phyloP scores from a whole-genome alignment of 1,284 basidiomycete species.

The Ustilago vetiveriae region DNA sequence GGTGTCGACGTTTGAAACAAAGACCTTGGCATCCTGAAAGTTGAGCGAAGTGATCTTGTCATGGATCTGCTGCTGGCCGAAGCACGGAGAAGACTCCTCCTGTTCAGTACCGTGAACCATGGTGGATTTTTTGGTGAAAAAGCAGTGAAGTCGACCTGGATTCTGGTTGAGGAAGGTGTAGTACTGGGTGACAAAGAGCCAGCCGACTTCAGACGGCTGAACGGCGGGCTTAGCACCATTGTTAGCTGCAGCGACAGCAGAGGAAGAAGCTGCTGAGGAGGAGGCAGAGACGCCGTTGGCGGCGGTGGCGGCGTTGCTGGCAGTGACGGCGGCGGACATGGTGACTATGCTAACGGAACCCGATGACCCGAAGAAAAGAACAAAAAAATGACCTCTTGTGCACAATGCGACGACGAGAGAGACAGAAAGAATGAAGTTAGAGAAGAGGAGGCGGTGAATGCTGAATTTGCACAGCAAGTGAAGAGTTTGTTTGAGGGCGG shows the following conservation, averaged over 20 bases:
- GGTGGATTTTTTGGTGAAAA: constrained; percentile 97
- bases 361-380: neutral
- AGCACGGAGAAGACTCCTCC: constrained; percentile 80
- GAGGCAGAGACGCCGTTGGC: constrained; percentile 20
- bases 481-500: too few relatives aligned
- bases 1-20: constrained; percentile 74
- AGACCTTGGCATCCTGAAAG: constrained; percentile 96
- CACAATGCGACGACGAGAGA: too few relatives aligned
- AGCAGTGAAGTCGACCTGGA: constrained; percentile 94
- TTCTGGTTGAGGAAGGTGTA: constrained; percentile 96
- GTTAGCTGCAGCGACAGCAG: constrained; percentile 18
- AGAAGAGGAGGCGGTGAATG: too few relatives aligned
- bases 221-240: constrained; percentile 41
- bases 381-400: neutral
- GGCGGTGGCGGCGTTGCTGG: constrained; percentile 34
- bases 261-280: constrained; percentile 16
- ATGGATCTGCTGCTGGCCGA: constrained; percentile 98
- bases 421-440: too few relatives aligned
- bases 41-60: constrained; percentile 91
- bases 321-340: constrained; percentile 41
- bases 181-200: constrained; percentile 68
- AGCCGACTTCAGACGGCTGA: constrained; percentile 66
- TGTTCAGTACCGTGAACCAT: constrained; percentile 81
- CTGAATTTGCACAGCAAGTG: too few relatives aligned
- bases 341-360: neutral